A percentile compares a stretch with the other conserved stretches of the same genome.
Conservation (phyloP, 108 stramenopile species). For the Nitzschia sp. region DNA sequence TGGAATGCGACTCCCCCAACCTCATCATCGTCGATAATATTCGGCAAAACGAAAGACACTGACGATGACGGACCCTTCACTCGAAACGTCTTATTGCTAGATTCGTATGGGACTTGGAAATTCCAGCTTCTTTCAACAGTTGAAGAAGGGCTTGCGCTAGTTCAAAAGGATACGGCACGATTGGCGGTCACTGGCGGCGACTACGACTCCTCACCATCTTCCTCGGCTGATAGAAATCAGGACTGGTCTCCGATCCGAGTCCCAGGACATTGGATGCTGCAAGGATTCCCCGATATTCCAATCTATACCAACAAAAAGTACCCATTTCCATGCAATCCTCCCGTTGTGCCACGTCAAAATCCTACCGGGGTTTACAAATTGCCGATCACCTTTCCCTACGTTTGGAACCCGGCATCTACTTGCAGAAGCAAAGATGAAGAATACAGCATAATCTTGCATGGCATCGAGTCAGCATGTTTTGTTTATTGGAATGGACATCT, state of each 20-base stretch:
- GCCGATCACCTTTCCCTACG: constrained; percentile 36
- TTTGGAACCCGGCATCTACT: constrained; percentile 47
- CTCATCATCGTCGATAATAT: background rate
- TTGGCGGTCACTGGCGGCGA: no score
- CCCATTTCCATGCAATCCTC: constrained; percentile 52
- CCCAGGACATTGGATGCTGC: constrained; percentile 58
- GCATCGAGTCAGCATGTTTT: constrained; percentile 78
- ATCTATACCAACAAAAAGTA: constrained; percentile 65
- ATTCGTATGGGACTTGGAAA: constrained; percentile 28
- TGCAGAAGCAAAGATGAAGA: constrained; percentile 41
- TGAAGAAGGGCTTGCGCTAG: constrained; percentile 34
- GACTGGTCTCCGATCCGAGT: constrained; percentile 37
- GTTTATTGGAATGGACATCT: constrained; percentile 71
- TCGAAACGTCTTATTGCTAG: constrained; percentile 25
- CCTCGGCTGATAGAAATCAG: background rate
- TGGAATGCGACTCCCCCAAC: background rate
- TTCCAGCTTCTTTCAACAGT: constrained; percentile 38
- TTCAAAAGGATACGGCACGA: background rate
- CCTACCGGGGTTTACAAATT: constrained; percentile 83
- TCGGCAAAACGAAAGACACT: constrained; percentile 9
- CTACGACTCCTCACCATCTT: no score
- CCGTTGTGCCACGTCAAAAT: constrained; percentile 61
- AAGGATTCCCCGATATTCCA: constrained; percentile 39
- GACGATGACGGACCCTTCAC: constrained; percentile 23
- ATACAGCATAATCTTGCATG: constrained; percentile 61